Evolutionary conservation across 2,329 filamentous ascomycete species (phyloP).

Genomic region (Penicillium hordei): DNA sequence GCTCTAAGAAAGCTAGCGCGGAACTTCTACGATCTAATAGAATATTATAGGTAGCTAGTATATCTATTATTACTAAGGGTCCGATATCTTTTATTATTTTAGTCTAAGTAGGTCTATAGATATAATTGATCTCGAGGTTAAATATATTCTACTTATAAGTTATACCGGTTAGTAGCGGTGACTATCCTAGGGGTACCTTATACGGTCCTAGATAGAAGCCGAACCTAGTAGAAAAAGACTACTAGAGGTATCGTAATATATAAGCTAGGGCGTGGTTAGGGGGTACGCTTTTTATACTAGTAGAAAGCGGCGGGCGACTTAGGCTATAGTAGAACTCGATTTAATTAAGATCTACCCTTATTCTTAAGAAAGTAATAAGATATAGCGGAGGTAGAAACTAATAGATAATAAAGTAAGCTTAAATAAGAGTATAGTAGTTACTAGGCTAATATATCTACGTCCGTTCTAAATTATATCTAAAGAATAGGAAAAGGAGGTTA

Average conservation of each 20-base stretch:
- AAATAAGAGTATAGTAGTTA: background rate
- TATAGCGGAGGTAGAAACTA: background rate
- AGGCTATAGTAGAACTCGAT: constrained; percentile 13
- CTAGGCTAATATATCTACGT: background rate
- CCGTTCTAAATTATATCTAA: background rate
- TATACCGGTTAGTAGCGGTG: constrained; percentile 1
- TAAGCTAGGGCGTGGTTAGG: background rate
- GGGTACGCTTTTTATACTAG: constrained; percentile 1
- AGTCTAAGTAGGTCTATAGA: background rate
- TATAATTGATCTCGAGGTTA: constrained; percentile 13
- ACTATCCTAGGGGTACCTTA: background rate
- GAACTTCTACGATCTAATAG: constrained; percentile 6
- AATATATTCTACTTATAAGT: constrained; percentile 13
- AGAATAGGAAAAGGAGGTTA: background rate
- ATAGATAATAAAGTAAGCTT: constrained; percentile 1
- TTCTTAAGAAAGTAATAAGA: constrained; percentile 4
- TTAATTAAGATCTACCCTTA: constrained; percentile 13
- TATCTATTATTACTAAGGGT: constrained; percentile 4
- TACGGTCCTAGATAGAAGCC: constrained; percentile 6
- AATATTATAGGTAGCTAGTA: constrained; percentile 8
- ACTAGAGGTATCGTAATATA: constrained; percentile 1
- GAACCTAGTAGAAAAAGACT: constrained; percentile 5
- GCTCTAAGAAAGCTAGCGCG: constrained; percentile 7
- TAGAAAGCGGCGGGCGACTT: constrained; percentile 6
- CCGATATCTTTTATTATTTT: constrained; percentile 4